phyloP scores from a whole-genome alignment of 495 filamentous ascomycete species.

The Daldinia childiae region DNA sequence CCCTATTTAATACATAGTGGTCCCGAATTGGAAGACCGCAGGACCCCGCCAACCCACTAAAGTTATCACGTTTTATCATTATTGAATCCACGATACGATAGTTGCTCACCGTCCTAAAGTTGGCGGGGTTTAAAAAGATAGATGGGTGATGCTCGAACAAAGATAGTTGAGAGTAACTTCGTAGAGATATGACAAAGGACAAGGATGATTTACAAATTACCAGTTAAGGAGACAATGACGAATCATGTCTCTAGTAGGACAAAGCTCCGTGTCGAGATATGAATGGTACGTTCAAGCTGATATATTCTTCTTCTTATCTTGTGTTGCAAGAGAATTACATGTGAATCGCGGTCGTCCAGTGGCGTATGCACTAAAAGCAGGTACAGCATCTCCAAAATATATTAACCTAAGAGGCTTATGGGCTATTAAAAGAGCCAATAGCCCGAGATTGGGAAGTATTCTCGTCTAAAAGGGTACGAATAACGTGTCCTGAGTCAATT shows the following conservation, averaged over 20 bases:
- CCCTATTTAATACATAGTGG: slow-evolving; percentile 17
- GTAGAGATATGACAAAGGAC: not conserved
- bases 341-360: not conserved
- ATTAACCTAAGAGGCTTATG: not conserved
- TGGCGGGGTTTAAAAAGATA: not conserved
- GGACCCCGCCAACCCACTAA: slow-evolving; percentile 18
- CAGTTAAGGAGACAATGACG: too few relatives aligned
- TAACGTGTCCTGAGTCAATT: slow-evolving; percentile 8
- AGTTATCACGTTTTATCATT: not conserved
- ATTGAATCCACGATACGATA: not conserved
- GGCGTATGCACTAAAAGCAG: not conserved
- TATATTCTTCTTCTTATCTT: slow-evolving; percentile 11
- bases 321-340: not conserved
- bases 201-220: not conserved
- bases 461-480: not conserved
- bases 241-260: not conserved
- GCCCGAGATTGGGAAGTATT: slow-evolving; percentile 10
- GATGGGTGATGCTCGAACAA: not conserved
- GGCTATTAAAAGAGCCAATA: slow-evolving; percentile 21
- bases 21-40: slow-evolving; percentile 17
- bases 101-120: not conserved
- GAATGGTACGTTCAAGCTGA: slow-evolving; percentile 16
- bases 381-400: slow-evolving; percentile 3
- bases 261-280: slow-evolving; percentile 27
- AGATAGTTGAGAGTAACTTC: not conserved